These are phyloP conservation scores for Miscanthus sacchariflorus DNA, from an alignment of 202 grass and related monocot genomes.

Conservation along the genomic window DNA sequence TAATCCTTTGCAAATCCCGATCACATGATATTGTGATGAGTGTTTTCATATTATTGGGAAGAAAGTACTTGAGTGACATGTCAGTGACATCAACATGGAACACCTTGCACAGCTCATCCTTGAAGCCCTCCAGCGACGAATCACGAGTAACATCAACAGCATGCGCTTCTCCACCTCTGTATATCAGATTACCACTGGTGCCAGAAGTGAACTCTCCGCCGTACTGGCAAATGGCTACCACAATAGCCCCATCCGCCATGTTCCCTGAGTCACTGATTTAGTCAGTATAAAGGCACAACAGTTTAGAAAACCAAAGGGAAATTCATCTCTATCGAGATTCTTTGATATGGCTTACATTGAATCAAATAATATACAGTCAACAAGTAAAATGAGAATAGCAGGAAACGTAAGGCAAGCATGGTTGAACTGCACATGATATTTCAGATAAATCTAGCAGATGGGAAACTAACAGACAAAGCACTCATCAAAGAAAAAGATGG, in stretches of 20 bases:
- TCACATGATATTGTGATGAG: slow-evolving; percentile 91
- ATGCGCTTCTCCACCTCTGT: slow-evolving; percentile 93
- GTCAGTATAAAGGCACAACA: neutral
- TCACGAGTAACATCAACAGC: slow-evolving; percentile 72
- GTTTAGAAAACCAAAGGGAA: slow-evolving; percentile 11
- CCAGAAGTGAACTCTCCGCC: slow-evolving; percentile 91
- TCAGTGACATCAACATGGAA: slow-evolving; percentile 76
- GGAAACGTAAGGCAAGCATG: neutral
- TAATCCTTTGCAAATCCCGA: slow-evolving; percentile 89
- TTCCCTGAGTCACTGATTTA: neutral
- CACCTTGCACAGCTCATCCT: slow-evolving; percentile 78
- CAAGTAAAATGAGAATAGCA: neutral
- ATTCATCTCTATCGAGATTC: neutral
- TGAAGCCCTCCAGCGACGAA: slow-evolving; percentile 72
- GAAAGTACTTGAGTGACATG: slow-evolving; percentile 92
- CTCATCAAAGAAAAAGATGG: neutral
- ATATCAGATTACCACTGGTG: slow-evolving; percentile 72
- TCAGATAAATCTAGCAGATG: neutral
- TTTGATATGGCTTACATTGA: neutral
- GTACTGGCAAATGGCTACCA: slow-evolving; percentile 91
- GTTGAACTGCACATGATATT: neutral
- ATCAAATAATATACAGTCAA: neutral
- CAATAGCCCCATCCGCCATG: slow-evolving; percentile 51
- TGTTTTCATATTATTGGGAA: slow-evolving; percentile 82
- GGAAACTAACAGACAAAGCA: neutral